Evolutionary conservation across 2,329 filamentous ascomycete genomes (phyloP), one percentile per base, ranked within the genome.

Genomic region (Leptographium galeiforme): DNA sequence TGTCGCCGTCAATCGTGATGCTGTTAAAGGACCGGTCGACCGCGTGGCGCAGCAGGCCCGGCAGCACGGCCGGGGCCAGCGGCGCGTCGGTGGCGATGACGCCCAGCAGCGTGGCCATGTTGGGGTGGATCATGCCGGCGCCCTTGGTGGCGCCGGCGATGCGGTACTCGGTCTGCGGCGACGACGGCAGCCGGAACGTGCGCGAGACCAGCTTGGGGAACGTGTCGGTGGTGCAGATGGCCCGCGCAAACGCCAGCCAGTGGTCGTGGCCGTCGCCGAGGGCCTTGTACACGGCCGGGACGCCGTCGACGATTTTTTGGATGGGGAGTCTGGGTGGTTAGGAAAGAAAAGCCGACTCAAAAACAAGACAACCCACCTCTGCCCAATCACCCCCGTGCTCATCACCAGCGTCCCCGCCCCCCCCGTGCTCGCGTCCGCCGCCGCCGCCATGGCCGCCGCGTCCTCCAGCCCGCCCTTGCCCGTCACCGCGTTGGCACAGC

Each of bases 51-150:
- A 97, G 82, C 14, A 93, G 76, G 0, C 75, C 68, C 49, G 82
- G 79, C 55, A 96, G 79, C 11, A 85, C 76, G 1, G 69, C 65
- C 4, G 86, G 75, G 0, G 81, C 76, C 62, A 97, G 79, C 34
- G 89, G 86, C 1, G 85, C 91, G 62, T 98, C 93, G 14, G 93
- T 98, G 63, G 88, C 89, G 63, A 97, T 78, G 57, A 97, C 85
- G 52, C 88, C 89, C 39, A 98, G 81, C 38, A 97, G 79, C 1
- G 93, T 98, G 34, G 89, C 93, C 90, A 98, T 95, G 73, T 98
- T 97, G 48, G 93, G 93, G 65, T 96, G 90, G 67, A 98, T 95
- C 93, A 98, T 98, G 64, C 93, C 93, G 6, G 93, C 93, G 54
- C 93, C 93, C 73, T 98, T 98, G 63, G 91, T 95, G 81, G 95